A percentile compares a stretch with the other conserved stretches of the same genome.
Conservation (phyloP, 140 eudicot species). For the Oenanthe javanica region DNA sequence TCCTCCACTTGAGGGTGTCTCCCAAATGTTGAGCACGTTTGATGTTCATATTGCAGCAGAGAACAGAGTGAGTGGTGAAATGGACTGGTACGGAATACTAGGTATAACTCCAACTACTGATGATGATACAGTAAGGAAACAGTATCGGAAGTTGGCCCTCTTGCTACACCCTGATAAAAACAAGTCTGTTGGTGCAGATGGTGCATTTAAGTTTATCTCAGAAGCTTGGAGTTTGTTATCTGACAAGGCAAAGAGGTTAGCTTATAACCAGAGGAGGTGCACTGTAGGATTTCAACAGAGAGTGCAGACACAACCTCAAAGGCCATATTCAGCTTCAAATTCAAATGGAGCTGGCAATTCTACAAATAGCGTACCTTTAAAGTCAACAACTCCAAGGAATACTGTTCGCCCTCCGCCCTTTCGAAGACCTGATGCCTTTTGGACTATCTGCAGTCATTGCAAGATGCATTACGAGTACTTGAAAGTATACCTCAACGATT, state of each 20-base stretch:
- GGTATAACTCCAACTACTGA: constrained; percentile 58
- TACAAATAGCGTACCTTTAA: constrained; percentile 26
- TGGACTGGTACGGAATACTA: constrained; percentile 88
- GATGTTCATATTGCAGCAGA: constrained; percentile 68
- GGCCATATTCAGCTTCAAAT: constrained; percentile 34
- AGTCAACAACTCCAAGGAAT: constrained; percentile 25
- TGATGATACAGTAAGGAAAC: constrained; percentile 63
- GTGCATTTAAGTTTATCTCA: constrained; percentile 79
- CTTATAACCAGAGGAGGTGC: constrained; percentile 53
- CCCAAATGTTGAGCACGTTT: constrained; percentile 60
- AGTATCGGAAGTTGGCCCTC: constrained; percentile 67
- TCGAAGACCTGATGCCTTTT: constrained; percentile 58
- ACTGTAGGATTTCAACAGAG: constrained; percentile 33
- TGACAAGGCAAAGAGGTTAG: constrained; percentile 60
- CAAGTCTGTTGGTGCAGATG: constrained; percentile 81
- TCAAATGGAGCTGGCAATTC: constrained; percentile 47
- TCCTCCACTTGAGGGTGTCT: constrained; percentile 72
- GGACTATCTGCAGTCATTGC: constrained; percentile 83
- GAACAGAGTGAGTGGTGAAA: constrained; percentile 64
- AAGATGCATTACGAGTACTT: constrained; percentile 90
- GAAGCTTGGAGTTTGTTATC: constrained; percentile 88
- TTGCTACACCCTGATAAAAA: constrained; percentile 90
- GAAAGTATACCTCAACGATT: constrained; percentile 49
- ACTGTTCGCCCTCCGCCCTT: constrained; percentile 24
- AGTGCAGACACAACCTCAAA: constrained; percentile 36